These are phyloP conservation scores for Warburgia ugandensis DNA, from an alignment of 164 flowering plant species.

Conservation along the genomic window DNA sequence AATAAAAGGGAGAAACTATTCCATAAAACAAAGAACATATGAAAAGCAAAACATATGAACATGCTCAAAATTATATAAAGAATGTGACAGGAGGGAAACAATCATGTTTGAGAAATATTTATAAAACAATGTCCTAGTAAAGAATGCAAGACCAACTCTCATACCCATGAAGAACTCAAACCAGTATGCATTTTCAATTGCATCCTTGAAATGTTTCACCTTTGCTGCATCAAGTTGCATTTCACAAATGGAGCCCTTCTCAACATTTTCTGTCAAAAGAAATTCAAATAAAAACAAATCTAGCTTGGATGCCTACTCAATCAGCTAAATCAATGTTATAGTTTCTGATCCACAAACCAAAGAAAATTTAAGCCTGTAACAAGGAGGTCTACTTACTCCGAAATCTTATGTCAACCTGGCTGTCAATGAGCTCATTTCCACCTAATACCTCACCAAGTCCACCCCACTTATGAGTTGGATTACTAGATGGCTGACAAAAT, in stretches of 20 bases:
- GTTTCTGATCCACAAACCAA: neutral
- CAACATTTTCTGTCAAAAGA: slow-evolving; percentile 64
- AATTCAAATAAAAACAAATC: neutral
- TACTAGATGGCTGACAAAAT: slow-evolving; percentile 59
- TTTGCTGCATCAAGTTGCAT: slow-evolving; percentile 67
- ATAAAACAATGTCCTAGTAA: neutral
- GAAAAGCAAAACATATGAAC: neutral
- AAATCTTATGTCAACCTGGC: slow-evolving; percentile 76
- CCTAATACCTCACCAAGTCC: slow-evolving; percentile 99
- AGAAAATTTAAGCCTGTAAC: slow-evolving; percentile 3
- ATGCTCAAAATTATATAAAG: neutral
- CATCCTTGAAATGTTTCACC: slow-evolving; percentile 89
- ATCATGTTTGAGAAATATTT: neutral
- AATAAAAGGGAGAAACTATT: neutral
- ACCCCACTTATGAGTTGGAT: slow-evolving; percentile 90
- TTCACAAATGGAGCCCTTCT: slow-evolving; percentile 55
- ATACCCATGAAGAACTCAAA: slow-evolving; percentile 97
- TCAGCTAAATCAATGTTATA: neutral
- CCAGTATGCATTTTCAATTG: slow-evolving; percentile 90
- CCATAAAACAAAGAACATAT: neutral
- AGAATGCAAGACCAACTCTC: slow-evolving; percentile 10
- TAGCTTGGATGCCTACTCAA: neutral
- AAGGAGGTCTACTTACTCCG: slow-evolving; percentile 43
- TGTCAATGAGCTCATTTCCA: slow-evolving; percentile 97
- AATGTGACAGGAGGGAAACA: neutral